These are phyloP conservation scores for Rhodotorula diobovata DNA, from an alignment of 768 basidiomycete species.

Conservation along the genomic window DNA sequence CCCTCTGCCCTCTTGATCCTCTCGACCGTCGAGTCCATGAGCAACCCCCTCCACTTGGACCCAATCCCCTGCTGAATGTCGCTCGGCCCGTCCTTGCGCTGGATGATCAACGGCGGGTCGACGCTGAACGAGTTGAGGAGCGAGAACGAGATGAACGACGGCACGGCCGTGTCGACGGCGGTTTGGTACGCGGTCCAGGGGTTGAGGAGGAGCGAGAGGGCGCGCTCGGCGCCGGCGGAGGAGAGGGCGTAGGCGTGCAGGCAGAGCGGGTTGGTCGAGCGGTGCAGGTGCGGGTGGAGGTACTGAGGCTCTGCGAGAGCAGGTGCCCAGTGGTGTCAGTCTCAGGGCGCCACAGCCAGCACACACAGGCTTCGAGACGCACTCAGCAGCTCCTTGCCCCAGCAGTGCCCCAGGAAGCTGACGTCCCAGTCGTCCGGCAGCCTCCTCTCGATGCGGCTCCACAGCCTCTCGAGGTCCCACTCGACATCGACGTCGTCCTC, in stretches of 20 bases:
- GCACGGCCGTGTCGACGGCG: conserved; percentile 42
- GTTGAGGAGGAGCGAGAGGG: conserved; percentile 37
- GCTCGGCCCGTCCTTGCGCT: conserved; percentile 42
- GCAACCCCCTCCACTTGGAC: conserved; percentile 34
- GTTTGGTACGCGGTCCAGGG: conserved; percentile 43
- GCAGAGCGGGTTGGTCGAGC: conserved; percentile 39
- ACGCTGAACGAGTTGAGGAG: conserved; percentile 39
- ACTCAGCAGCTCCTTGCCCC: conserved; percentile 41
- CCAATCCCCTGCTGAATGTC: conserved; percentile 38
- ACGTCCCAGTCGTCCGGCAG: conserved; percentile 40
- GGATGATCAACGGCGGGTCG: conserved; percentile 44
- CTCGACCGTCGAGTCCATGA: conserved; percentile 38
- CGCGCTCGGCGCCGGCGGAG: conserved; percentile 18
- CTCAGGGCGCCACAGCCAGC: too few species aligned
- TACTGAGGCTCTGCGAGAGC: conserved; percentile 38
- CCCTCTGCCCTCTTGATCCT: conserved; percentile 19
- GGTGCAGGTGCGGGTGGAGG: conserved; percentile 42
- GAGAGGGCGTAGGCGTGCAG: conserved; percentile 43
- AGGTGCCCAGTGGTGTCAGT: neutral
- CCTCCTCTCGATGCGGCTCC: conserved; percentile 38
- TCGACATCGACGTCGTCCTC: conserved; percentile 45
- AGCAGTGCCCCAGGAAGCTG: conserved; percentile 42
- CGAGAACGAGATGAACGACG: conserved; percentile 35
- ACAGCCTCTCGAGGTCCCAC: conserved; percentile 43
- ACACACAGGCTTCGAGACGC: conserved; percentile 5